phyloP scores from a whole-genome alignment of 2,329 filamentous ascomycete genomes.

The Clonostachys byssicola region DNA sequence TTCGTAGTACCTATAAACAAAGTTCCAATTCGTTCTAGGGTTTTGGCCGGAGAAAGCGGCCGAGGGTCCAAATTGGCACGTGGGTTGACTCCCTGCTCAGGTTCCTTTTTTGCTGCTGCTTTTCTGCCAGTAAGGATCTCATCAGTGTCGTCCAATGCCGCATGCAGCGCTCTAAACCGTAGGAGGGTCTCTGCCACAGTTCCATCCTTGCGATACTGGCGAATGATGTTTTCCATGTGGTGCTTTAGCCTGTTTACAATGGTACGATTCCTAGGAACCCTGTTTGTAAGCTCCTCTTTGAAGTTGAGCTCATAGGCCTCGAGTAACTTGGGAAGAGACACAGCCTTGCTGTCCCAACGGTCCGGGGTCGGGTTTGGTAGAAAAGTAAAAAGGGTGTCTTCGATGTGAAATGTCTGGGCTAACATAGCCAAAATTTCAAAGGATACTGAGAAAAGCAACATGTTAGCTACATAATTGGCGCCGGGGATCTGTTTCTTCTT shows the following conservation, averaged over 20 bases:
- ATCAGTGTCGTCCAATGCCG: constrained; percentile 34
- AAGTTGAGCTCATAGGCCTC: constrained; percentile 26
- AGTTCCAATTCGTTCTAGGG: background rate
- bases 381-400: constrained; percentile 43
- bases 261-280: constrained; percentile 7
- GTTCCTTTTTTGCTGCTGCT: constrained; percentile 5
- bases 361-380: constrained; percentile 53
- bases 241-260: constrained; percentile 15
- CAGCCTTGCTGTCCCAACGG: constrained; percentile 45
- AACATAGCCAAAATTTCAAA: constrained; percentile 59
- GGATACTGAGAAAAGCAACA: constrained; percentile 31
- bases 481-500: constrained; percentile 6
- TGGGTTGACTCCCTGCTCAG: background rate
- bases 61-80: background rate
- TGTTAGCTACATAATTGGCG: background rate
- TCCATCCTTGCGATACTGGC: constrained; percentile 9
- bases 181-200: constrained; percentile 15
- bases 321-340: constrained; percentile 36
- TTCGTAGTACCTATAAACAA: too few relatives aligned
- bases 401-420: constrained; percentile 42
- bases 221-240: constrained; percentile 16
- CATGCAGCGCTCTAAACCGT: constrained; percentile 31
- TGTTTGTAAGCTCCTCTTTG: constrained; percentile 7
- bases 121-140: constrained; percentile 29
- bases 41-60: background rate